A percentile compares a stretch with the other conserved stretches of the same genome.
Evolutionary conservation across 345 rosid genomes (phyloP).

Genomic region (Citrus inodora): DNA sequence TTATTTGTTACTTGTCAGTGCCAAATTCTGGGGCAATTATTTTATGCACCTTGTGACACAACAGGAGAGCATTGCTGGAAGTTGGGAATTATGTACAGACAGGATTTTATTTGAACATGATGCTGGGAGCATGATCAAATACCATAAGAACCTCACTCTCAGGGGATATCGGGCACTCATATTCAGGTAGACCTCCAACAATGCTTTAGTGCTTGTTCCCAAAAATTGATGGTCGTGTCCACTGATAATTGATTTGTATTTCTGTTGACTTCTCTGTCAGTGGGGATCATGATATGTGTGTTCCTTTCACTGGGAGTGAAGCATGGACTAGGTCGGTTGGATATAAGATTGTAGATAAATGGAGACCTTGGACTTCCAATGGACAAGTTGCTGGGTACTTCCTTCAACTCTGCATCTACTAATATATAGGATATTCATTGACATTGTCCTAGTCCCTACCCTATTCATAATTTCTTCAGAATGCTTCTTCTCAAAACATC

Average conservation of each 20-base stretch:
- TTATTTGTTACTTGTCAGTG: neutral
- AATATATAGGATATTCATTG: neutral
- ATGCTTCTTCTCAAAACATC: neutral
- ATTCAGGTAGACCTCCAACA: slow-evolving; percentile 51
- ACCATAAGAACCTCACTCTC: slow-evolving; percentile 77
- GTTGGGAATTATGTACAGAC: slow-evolving; percentile 52
- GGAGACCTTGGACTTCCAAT: slow-evolving; percentile 80
- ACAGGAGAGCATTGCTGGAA: slow-evolving; percentile 44
- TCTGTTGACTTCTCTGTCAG: slow-evolving; percentile 25
- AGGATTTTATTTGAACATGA: slow-evolving; percentile 36
- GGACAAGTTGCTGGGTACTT: slow-evolving; percentile 75
- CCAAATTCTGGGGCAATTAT: neutral
- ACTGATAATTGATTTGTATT: neutral
- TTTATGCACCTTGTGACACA: slow-evolving; percentile 1
- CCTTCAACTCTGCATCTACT: neutral
- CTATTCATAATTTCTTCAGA: neutral
- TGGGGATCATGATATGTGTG: slow-evolving; percentile 95
- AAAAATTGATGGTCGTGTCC: neutral
- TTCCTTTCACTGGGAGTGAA: slow-evolving; percentile 84
- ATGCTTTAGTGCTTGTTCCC: neutral
- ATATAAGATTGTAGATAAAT: slow-evolving; percentile 63
- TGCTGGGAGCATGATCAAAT: slow-evolving; percentile 78
- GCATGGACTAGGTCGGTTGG: slow-evolving; percentile 91
- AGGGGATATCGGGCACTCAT: slow-evolving; percentile 74
- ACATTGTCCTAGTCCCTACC: neutral